Conservation (phyloP, 2,329 filamentous ascomycete genomes). For the Pestalotiopsis sp. region DNA sequence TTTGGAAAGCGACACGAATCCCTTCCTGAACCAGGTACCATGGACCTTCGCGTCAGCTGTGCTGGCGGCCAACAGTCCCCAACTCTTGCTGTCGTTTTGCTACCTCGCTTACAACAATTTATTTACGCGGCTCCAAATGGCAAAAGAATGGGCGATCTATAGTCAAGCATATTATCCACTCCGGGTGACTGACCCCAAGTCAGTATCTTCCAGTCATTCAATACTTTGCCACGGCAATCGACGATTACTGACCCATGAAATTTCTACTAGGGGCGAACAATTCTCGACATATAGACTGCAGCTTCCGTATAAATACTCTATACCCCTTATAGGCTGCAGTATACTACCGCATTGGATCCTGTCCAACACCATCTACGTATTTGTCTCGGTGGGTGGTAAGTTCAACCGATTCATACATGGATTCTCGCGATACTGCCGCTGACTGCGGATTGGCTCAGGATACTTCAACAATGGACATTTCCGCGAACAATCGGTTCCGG, state of each 20-base stretch:
- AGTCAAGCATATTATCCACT: conserved; percentile 30
- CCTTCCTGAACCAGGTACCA: background rate
- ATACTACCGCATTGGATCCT: conserved; percentile 44
- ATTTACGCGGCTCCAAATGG: conserved; percentile 44
- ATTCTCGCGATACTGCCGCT: too few species aligned
- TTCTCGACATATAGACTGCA: conserved; percentile 39
- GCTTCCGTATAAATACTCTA: conserved; percentile 41
- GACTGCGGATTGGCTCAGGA: background rate
- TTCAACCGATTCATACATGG: background rate
- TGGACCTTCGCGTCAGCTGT: conserved; percentile 18
- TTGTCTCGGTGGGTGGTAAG: conserved; percentile 26
- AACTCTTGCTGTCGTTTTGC: conserved; percentile 40
- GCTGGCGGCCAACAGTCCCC: conserved; percentile 38
- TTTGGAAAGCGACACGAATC: conserved; percentile 10
- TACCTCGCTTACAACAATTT: conserved; percentile 42
- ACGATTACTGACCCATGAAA: background rate
- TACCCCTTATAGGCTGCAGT: conserved; percentile 37
- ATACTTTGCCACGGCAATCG: background rate
- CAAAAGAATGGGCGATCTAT: conserved; percentile 43
- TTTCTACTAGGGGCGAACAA: conserved; percentile 25
- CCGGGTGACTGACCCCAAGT: conserved; percentile 35
- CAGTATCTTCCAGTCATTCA: background rate
- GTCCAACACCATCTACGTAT: conserved; percentile 41
- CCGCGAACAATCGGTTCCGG: background rate
- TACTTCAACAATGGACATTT: background rate